Base-by-base conservation (phyloP, 2,329 filamentous ascomycete genomes). In the Alternaria infectoria region DNA sequence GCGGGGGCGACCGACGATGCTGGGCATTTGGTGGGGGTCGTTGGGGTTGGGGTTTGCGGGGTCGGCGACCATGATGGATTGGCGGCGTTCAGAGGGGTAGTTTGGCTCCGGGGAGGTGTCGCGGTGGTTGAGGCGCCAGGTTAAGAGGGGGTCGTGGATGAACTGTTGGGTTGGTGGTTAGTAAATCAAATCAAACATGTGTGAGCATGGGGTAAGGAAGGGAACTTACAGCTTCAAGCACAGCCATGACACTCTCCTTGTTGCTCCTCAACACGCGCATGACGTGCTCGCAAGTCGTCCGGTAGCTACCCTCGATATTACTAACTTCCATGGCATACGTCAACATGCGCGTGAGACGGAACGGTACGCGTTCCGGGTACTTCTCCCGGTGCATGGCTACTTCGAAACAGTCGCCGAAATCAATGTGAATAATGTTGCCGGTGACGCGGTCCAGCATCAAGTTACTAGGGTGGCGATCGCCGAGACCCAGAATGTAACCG, bases 291-390 rank as follows among this genome's bases (percentile, higher is more conserved):
- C 95, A 99, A 6, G 96, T 98, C 61, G 97, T 98, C 64, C 96
- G 90, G 86, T 97, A 99, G 81, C 93, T 97, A 72, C 96, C 96
- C 81, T 99, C 96, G 70, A 99, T 99, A 77, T 99, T 99, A 86
- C 94, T 97, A 59, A 99, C 96, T 83, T 99, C 96, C 96, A 99
- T 99, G 21, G 96, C 96, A 78, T 97, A 99, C 0, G 96, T 99
- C 81, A 99, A 88, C 96, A 99, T 99, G 70, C 96, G 89, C 3
- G 96, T 99, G 51, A 99, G 86, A 61, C 96, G 91, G 92, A 99
- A 99, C 0, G 96, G 96, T 62, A 99, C 96, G 56, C 95, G 87
- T 81, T 99, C 96, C 0, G 96, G 96, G 77, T 97, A 99, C 80
- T 99, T 99, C 81, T 99, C 96, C 71, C 96, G 92, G 83, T 99